A percentile compares a stretch with the other conserved stretches of the same genome.
These are phyloP conservation scores for Pseudogymnoascus sp. DNA, from an alignment of 2,329 filamentous ascomycete genomes.

Conservation along the genomic window DNA sequence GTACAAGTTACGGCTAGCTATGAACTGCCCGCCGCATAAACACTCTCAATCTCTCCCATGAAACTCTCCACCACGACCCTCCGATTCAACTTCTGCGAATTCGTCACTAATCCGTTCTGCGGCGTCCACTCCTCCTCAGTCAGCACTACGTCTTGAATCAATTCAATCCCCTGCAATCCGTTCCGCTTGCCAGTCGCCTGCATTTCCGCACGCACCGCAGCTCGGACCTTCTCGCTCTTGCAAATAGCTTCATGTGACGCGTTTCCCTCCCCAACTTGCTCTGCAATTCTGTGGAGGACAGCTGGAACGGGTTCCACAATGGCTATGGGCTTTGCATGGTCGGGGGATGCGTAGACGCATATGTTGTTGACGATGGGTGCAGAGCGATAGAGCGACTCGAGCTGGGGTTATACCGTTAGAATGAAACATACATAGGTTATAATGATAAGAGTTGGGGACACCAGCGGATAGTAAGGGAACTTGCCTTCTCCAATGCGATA, in stretches of 20 bases:
- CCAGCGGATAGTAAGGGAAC: background rate
- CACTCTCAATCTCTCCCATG: background rate
- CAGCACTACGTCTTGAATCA: conserved; percentile 67
- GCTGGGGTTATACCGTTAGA: conserved; percentile 39
- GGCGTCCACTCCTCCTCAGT: background rate
- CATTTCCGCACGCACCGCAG: conserved; percentile 58
- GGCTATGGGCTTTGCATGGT: conserved; percentile 71
- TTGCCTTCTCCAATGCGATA: conserved; percentile 75
- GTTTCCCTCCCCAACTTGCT: conserved; percentile 52
- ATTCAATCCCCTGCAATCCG: conserved; percentile 64
- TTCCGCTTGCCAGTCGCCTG: conserved; percentile 56
- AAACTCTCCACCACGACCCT: background rate
- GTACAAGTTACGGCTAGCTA: no score
- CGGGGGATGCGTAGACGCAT: conserved; percentile 73
- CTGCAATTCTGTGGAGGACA: conserved; percentile 52
- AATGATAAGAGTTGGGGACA: no score
- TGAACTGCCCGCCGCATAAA: background rate
- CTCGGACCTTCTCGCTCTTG: conserved; percentile 56
- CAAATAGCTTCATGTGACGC: conserved; percentile 55
- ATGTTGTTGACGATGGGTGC: conserved; percentile 74
- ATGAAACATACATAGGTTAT: background rate
- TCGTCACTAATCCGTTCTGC: background rate
- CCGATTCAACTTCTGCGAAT: background rate
- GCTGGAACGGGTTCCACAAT: conserved; percentile 67
- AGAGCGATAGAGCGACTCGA: conserved; percentile 84